Evolutionary conservation across 352 stramenopile genomes (phyloP).

Genomic region (Globisporangium solare): DNA sequence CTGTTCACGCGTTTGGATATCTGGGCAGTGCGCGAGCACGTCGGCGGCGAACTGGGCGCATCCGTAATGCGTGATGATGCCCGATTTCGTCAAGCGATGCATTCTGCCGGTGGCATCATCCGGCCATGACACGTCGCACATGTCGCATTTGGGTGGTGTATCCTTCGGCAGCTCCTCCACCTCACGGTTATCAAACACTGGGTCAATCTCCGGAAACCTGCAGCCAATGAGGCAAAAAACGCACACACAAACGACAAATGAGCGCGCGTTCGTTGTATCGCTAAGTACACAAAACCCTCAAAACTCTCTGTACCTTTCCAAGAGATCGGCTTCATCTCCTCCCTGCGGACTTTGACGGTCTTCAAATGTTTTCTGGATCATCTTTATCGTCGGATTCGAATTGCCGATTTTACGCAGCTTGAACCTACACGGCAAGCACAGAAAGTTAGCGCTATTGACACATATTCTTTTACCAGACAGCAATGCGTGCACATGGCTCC

Average conservation of each 20-base stretch:
- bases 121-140: conserved; percentile 82
- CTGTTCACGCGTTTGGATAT: conserved; percentile 50
- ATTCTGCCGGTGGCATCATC: conserved; percentile 54
- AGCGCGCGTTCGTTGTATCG: neutral
- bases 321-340: conserved; percentile 32
- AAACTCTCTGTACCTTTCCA: conserved; percentile 26
- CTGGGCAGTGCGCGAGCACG: conserved; percentile 47
- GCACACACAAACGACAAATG: neutral
- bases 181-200: conserved; percentile 64
- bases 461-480: neutral
- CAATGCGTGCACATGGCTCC: neutral
- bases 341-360: conserved; percentile 39
- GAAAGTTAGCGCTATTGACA: neutral
- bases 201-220: conserved; percentile 57
- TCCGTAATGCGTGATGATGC: conserved; percentile 63
- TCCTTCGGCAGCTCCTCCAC: conserved; percentile 38
- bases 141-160: conserved; percentile 47
- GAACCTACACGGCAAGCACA: conserved; percentile 22
- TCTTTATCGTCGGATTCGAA: conserved; percentile 62
- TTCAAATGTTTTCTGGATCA: conserved; percentile 69
- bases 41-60: conserved; percentile 75
- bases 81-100: conserved; percentile 42
- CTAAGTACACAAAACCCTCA: neutral
- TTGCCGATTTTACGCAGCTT: conserved; percentile 65
- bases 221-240: neutral